Evolutionary conservation across 2,329 filamentous ascomycete species (phyloP), one percentile per base, ranked within the genome.

Genomic region (Septoria linicola): DNA sequence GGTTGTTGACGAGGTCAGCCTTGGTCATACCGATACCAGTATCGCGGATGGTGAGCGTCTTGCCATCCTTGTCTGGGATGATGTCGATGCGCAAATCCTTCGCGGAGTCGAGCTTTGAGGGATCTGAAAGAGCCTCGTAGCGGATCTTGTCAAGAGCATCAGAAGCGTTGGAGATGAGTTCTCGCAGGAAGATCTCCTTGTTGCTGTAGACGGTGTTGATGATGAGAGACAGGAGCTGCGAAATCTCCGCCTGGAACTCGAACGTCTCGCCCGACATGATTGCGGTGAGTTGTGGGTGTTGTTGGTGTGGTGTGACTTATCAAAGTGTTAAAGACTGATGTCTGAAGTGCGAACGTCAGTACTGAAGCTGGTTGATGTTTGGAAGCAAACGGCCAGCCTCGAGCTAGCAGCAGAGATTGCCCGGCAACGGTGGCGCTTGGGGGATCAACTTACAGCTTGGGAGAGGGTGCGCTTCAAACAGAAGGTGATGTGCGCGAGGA

Each of bases 181-280:
- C 93, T 87, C 93, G 82, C 69, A 99, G 80, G 86, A 99, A 99
- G 74, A 99, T 97, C 80, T 97, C 93, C 84, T 99, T 99, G 87
- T 99, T 99, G 68, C 91, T 96, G 84, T 97, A 99, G 80, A 99
- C 93, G 64, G 93, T 97, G 88, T 99, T 99, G 84, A 99, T 99
- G 79, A 99, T 99, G 74, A 99, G 88, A 66, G 87, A 90, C 73
- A 99, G 88, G 64, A 99, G 89, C 89, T 99, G 93, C 88, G 92
- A 97, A 74, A 99, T 99, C 88, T 99, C 93, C 87, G 93, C 93
- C 87, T 99, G 93, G 82, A 97, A 99, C 87, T 97, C 92, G 80
- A 99, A 99, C 66, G 91, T 96, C 82, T 97, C 91, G 64, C 73
- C 68, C 76, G 89, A 77, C 89, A 95, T 96, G 74, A 73, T 88